phyloP scores from a whole-genome alignment of 768 basidiomycete species.

The Lyophyllum decastes region DNA sequence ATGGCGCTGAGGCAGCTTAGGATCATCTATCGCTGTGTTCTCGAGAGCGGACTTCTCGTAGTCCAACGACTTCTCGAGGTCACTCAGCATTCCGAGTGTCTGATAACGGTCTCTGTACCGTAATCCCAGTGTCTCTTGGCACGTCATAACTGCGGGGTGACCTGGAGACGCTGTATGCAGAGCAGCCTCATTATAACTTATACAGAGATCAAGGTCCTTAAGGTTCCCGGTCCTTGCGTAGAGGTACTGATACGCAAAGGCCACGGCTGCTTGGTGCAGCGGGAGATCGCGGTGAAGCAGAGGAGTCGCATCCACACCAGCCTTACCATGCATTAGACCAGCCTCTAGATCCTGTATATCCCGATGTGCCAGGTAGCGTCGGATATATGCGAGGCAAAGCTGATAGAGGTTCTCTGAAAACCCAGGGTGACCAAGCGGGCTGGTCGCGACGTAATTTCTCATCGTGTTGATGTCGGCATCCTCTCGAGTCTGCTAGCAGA shows the following conservation, averaged over 20 bases:
- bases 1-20: constrained; percentile 1
- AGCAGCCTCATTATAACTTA: not conserved
- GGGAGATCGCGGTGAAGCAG: not conserved
- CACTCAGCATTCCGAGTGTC: not conserved
- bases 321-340: not conserved
- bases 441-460: not conserved
- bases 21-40: not conserved
- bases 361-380: not conserved
- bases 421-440: constrained; percentile 1
- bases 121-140: constrained; percentile 17
- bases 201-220: not conserved
- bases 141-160: constrained; percentile 7
- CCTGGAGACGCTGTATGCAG: not conserved
- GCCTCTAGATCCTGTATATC: not conserved
- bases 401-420: not conserved
- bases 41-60: not conserved
- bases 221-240: not conserved
- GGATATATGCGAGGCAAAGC: not conserved
- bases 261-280: not conserved
- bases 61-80: not conserved
- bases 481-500: not conserved
- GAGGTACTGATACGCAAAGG: not conserved
- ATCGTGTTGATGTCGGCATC: not conserved
- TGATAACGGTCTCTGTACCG: constrained; percentile 2
- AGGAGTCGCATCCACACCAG: not conserved